phyloP scores from a whole-genome alignment of 2,329 filamentous ascomycete genomes.

The Trichophyton verrucosum region DNA sequence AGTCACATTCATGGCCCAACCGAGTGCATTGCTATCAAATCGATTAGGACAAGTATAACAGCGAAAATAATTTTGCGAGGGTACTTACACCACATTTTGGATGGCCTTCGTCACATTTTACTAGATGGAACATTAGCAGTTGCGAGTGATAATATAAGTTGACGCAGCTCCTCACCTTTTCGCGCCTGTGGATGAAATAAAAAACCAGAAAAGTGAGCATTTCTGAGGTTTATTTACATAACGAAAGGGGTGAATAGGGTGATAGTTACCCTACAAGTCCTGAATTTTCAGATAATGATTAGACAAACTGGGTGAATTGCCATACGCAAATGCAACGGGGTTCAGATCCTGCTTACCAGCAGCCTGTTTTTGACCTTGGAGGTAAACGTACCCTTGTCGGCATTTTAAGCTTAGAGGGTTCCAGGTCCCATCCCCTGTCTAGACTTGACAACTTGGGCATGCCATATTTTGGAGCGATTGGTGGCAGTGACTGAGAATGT shows the following conservation, averaged over 20 bases:
- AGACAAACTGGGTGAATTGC: neutral
- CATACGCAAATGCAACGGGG: slow-evolving; percentile 3
- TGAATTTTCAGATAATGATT: slow-evolving; percentile 16
- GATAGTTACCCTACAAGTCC: slow-evolving; percentile 33
- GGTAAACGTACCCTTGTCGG: slow-evolving; percentile 37
- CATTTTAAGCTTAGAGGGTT: slow-evolving; percentile 21
- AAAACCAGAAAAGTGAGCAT: neutral
- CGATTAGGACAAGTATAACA: neutral
- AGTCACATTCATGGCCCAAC: slow-evolving; percentile 46
- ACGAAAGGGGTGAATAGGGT: neutral
- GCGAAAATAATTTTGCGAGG: neutral
- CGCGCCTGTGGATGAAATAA: slow-evolving; percentile 11
- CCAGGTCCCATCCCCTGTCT: slow-evolving; percentile 22
- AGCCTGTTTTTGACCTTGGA: slow-evolving; percentile 42
- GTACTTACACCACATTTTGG: slow-evolving; percentile 41
- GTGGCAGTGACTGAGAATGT: slow-evolving; percentile 28
- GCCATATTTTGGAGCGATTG: slow-evolving; percentile 36
- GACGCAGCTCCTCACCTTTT: slow-evolving; percentile 24
- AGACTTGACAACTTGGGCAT: slow-evolving; percentile 20
- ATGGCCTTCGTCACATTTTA: slow-evolving; percentile 46
- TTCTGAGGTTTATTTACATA: neutral
- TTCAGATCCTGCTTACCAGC: slow-evolving; percentile 31
- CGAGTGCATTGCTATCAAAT: slow-evolving; percentile 40
- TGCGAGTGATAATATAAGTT: neutral
- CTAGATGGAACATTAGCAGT: slow-evolving; percentile 18